A percentile compares a stretch with the other conserved stretches of the same genome.
These are phyloP conservation scores for Didymella pomorum DNA, from an alignment of 2,329 filamentous ascomycete genomes.

Conservation along the genomic window DNA sequence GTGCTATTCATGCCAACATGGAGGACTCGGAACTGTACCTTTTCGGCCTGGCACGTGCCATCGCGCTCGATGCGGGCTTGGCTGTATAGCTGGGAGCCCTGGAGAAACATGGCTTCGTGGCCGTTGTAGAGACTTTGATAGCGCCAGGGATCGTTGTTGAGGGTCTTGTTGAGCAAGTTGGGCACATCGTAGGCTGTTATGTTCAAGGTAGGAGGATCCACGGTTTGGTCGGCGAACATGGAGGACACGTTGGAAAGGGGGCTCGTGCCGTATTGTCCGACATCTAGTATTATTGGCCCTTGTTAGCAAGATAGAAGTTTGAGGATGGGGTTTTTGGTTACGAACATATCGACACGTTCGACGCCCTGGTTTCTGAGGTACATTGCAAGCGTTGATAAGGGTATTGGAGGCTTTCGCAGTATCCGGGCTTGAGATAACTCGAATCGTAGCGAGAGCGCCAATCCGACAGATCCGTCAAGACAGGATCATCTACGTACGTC, in stretches of 20 bases:
- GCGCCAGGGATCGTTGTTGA: not conserved
- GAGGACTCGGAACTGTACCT: not conserved
- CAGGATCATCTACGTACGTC: not conserved
- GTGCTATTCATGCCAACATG: too few relatives aligned
- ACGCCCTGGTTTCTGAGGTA: not conserved
- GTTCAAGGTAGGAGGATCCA: not conserved
- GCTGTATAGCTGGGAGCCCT: not conserved
- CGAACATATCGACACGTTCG: not conserved
- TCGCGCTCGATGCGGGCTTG: not conserved
- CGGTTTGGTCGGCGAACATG: not conserved
- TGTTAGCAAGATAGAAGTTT: not conserved
- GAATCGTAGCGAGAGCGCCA: not conserved
- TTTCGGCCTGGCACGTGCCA: conserved; percentile 4
- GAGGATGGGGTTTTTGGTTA: not conserved
- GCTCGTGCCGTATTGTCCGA: not conserved
- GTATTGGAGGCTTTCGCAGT: not conserved
- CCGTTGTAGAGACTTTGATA: not conserved
- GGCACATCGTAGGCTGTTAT: not conserved
- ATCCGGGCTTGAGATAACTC: not conserved
- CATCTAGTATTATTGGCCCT: not conserved
- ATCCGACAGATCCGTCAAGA: not conserved
- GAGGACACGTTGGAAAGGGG: not conserved
- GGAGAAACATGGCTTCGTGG: not conserved
- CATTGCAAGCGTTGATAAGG: not conserved
- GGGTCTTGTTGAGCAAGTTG: not conserved